These are phyloP conservation scores for Rhinocladiella similis DNA, from an alignment of 2,329 filamentous ascomycete species.

Conservation along the genomic window DNA sequence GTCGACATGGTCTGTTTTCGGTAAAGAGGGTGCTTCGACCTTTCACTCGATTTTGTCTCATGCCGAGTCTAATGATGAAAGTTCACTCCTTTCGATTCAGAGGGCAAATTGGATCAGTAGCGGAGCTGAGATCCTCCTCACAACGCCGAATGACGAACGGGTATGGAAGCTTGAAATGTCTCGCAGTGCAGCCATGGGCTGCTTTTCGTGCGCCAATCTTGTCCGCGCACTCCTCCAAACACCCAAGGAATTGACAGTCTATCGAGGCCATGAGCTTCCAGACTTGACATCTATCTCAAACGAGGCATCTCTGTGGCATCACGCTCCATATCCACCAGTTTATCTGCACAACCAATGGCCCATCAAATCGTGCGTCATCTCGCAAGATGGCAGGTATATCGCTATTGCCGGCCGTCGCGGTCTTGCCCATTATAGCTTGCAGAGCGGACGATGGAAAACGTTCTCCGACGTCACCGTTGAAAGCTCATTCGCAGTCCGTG, in stretches of 20 bases:
- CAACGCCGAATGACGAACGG: slow-evolving; percentile 69
- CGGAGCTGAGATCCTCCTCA: slow-evolving; percentile 80
- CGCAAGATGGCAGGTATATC: slow-evolving; percentile 88
- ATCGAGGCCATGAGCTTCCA: slow-evolving; percentile 87
- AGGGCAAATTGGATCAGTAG: slow-evolving; percentile 84
- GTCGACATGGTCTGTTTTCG: slow-evolving; percentile 97
- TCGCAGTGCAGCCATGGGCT: slow-evolving; percentile 87
- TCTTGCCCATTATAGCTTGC: slow-evolving; percentile 91
- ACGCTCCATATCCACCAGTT: slow-evolving; percentile 75
- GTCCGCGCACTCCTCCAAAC: slow-evolving; percentile 87
- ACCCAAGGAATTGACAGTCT: slow-evolving; percentile 83
- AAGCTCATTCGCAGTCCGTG: slow-evolving; percentile 86
- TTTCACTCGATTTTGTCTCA: slow-evolving; percentile 70
- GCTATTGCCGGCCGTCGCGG: slow-evolving; percentile 93
- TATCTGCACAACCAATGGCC: slow-evolving; percentile 95
- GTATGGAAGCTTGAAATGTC: slow-evolving; percentile 91
- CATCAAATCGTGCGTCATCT: slow-evolving; percentile 82
- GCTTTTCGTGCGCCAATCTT: slow-evolving; percentile 87
- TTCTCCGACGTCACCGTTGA: slow-evolving; percentile 80
- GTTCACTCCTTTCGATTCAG: slow-evolving; percentile 77
- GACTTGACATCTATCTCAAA: slow-evolving; percentile 89
- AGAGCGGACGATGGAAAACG: slow-evolving; percentile 92
- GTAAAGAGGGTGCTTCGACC: slow-evolving; percentile 81
- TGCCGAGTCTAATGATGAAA: slow-evolving; percentile 69
- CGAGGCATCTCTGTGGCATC: slow-evolving; percentile 94